Evolutionary conservation across 2,329 filamentous ascomycete species (phyloP), one percentile per base, ranked within the genome.

Genomic region (Stagonosporopsis cucurbitacearum): DNA sequence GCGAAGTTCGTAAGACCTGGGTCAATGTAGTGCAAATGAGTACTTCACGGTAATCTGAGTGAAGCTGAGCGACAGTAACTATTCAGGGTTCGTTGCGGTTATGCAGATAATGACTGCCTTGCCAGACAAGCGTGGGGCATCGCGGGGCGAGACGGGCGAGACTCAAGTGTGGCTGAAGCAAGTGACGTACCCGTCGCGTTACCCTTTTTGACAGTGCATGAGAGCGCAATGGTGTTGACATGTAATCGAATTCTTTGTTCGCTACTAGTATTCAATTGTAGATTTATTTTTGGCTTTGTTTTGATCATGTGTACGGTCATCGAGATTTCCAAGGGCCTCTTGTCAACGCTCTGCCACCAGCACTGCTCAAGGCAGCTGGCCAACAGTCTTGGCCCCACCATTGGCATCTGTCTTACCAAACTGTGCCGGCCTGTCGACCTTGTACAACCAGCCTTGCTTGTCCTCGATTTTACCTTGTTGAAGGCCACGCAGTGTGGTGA

Each of bases 381-480:
- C 73, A n/a, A 75, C 71, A 17, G 58, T 70, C 53, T 72, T 65
- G 19, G 70, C 63, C 4, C 26, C 53, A 2, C 56, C 63, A 22
- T 66, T 62, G 22, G 58, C 59, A 23, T 60, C 62, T n/a, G 63
- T 64, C 49, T 65, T 65, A 8, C 64, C 64, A 62, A 72, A 77
- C 13, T 74, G 71, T 64, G 73, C 71, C 23, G 78, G 77, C 62
- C 72, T 72, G 41, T 75, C 65, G 1, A 82, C 79, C 42, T 69
- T 67, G 59, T 77, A 75, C 43, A 84, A 83, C 93, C 92, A 97
- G 4, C 86, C 86, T 70, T 93, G 90, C 53, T 80, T 78, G 73
- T 98, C 94, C 73, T 89, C 80, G 37, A 89, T 80, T 76, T 89
- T 91, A 25, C 93, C 93, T 33, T 86, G 83, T 80, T 98, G 94